These are phyloP conservation scores for Lachancea mirantina DNA, from an alignment of 805 yeast genomes.

Conservation along the genomic window DNA sequence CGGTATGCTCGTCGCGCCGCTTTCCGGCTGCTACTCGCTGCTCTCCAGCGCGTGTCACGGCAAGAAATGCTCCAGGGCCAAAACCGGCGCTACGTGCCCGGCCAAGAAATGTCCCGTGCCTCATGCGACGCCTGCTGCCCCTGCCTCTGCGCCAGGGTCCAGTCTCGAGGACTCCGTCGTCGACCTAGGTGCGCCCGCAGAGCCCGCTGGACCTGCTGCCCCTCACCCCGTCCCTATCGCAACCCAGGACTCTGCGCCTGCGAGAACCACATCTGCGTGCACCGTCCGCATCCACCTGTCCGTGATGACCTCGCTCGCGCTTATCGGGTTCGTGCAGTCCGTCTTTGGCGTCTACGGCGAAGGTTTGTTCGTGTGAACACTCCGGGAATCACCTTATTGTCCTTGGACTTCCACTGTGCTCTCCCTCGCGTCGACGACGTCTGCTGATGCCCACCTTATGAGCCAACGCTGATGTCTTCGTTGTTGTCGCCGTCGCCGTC, in stretches of 20 bases:
- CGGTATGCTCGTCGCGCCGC: constrained; percentile 15
- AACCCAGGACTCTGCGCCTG: constrained; percentile 14
- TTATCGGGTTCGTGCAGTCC: constrained; percentile 19
- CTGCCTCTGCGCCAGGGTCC: constrained; percentile 4
- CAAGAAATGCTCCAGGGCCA: constrained; percentile 1
- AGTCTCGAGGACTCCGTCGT: constrained; percentile 23
- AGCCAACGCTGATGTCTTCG: no score
- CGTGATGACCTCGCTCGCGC: constrained; percentile 6
- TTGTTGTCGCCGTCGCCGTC: no score
- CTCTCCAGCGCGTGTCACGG: background rate
- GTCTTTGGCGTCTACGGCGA: constrained; percentile 32
- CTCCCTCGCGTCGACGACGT: background rate
- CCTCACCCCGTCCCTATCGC: background rate
- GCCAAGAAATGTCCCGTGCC: background rate
- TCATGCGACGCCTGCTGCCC: constrained; percentile 1
- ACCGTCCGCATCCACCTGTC: constrained; percentile 7
- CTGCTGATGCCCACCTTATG: constrained; percentile 1
- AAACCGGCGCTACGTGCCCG: constrained; percentile 1
- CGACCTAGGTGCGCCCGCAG: constrained; percentile 19
- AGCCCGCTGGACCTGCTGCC: constrained; percentile 2
- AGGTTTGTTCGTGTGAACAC: constrained; percentile 18
- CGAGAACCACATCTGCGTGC: constrained; percentile 10
- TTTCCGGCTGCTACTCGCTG: constrained; percentile 5
- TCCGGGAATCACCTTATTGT: no score
- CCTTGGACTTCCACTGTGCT: no score